Conservation (phyloP, 179 eudicot species). For the Carnegiea gigantea region DNA sequence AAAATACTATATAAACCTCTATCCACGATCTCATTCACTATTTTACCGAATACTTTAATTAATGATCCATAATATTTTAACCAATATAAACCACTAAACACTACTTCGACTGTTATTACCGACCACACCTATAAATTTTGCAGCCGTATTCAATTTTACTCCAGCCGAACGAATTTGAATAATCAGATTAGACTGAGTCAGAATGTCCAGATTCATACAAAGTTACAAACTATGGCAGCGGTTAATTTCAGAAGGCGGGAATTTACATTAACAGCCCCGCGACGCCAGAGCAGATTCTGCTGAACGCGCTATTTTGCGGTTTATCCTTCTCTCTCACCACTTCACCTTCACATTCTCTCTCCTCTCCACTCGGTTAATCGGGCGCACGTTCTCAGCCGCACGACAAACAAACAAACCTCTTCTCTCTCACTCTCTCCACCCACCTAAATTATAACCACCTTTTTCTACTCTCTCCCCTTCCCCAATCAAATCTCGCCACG, state of each 20-base stretch:
- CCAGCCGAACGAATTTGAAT: too few relatives aligned
- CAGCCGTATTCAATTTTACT: too few relatives aligned
- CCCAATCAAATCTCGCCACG: constrained; percentile 27
- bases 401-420: neutral
- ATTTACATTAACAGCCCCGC: constrained; percentile 8
- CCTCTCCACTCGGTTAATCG: constrained; percentile 38
- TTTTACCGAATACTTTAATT: too few relatives aligned
- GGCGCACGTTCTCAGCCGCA: constrained; percentile 50
- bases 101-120: too few relatives aligned
- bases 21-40: too few relatives aligned
- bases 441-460: neutral
- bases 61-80: too few relatives aligned
- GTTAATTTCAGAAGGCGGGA: neutral
- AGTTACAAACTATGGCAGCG: neutral
- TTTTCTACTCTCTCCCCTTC: neutral
- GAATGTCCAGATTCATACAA: too few relatives aligned
- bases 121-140: too few relatives aligned
- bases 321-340: neutral
- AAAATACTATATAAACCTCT: too few relatives aligned
- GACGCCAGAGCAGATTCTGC: constrained; percentile 28
- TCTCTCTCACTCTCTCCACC: neutral
- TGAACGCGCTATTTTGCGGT: constrained; percentile 18
- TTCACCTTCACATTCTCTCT: constrained; percentile 23
- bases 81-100: too few relatives aligned
- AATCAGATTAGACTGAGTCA: too few relatives aligned